Conservation (phyloP, 352 stramenopile species). For the Globisporangium acanthophoron region DNA sequence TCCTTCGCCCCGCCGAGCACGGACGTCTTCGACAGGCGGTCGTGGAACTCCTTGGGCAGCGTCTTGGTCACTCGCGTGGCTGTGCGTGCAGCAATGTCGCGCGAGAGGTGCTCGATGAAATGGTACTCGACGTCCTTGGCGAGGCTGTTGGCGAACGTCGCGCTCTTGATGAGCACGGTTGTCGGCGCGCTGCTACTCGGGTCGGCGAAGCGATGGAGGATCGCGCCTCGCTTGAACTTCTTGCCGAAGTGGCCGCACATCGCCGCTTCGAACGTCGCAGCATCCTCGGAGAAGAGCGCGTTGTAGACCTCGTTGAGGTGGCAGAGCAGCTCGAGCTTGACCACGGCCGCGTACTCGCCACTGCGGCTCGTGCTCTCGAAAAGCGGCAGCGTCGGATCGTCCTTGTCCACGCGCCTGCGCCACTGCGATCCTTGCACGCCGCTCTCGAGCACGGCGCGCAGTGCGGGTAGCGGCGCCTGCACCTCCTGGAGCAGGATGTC, state of each 20-base stretch:
- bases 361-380: slow-evolving; percentile 15
- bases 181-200: slow-evolving; percentile 19
- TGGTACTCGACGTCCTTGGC: slow-evolving; percentile 22
- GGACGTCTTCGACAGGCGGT: slow-evolving; percentile 21
- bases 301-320: slow-evolving; percentile 65
- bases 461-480: slow-evolving; percentile 7
- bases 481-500: slow-evolving; percentile 26
- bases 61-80: slow-evolving; percentile 58
- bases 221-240: slow-evolving; percentile 36
- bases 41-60: slow-evolving; percentile 56
- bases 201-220: slow-evolving; percentile 32
- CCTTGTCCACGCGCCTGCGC: slow-evolving; percentile 18
- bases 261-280: slow-evolving; percentile 32
- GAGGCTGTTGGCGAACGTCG: slow-evolving; percentile 24
- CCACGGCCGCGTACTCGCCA: slow-evolving; percentile 28
- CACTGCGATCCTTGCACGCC: slow-evolving; percentile 13
- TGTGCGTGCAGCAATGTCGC: slow-evolving; percentile 15
- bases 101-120: slow-evolving; percentile 9
- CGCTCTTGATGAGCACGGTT: slow-evolving; percentile 22
- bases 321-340: slow-evolving; percentile 45
- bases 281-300: slow-evolving; percentile 37
- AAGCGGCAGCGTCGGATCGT: slow-evolving; percentile 16
- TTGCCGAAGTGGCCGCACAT: slow-evolving; percentile 46
- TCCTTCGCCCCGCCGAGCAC: slow-evolving; percentile 27
- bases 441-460: slow-evolving; percentile 15